Conservation (phyloP, 176 grass and related monocot species). For the Phoenix dactylifera region DNA sequence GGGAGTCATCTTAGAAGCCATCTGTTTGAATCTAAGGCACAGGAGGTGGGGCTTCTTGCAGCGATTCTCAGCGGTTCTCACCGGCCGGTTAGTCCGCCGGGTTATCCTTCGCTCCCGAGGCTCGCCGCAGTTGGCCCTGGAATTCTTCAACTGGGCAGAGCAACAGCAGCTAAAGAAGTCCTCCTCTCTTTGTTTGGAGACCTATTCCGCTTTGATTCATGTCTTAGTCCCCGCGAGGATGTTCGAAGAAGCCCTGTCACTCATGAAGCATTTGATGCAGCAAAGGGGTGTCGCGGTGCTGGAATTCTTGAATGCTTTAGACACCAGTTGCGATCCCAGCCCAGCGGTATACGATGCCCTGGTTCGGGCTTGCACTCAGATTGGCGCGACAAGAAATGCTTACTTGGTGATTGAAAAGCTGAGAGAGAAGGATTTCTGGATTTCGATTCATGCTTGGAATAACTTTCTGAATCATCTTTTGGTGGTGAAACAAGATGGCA, state of each 20-base stretch:
- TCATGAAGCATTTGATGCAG: constrained; percentile 16
- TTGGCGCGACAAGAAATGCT: constrained; percentile 10
- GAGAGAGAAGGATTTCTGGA: constrained; percentile 4
- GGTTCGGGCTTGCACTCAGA: constrained; percentile 17
- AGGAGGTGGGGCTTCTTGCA: constrained; percentile 11
- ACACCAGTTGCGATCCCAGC: neutral
- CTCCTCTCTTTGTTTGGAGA: constrained; percentile 4
- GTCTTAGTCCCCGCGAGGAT: constrained; percentile 10
- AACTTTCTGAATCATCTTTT: constrained; percentile 23
- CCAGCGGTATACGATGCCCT: constrained; percentile 19
- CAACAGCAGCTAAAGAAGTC: neutral
- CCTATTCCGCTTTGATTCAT: constrained; percentile 2
- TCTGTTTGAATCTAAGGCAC: constrained; percentile 12
- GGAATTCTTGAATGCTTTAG: constrained; percentile 9
- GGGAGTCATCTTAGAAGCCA: neutral
- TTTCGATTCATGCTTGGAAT: constrained; percentile 19
- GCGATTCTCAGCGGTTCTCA: neutral
- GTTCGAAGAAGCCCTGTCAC: constrained; percentile 13
- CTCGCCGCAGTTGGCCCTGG: constrained; percentile 5
- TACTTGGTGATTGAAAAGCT: constrained; percentile 17
- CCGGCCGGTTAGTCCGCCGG: neutral
- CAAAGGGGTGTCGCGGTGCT: constrained; percentile 1
- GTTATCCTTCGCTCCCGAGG: neutral
- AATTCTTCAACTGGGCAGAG: constrained; percentile 6
- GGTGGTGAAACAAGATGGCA: neutral